Percentiles rank a stretch among this genome's conserved stretches.
Evolutionary conservation across 2,329 filamentous ascomycete genomes (phyloP).

Genomic region (Colletotrichum tropicicola): DNA sequence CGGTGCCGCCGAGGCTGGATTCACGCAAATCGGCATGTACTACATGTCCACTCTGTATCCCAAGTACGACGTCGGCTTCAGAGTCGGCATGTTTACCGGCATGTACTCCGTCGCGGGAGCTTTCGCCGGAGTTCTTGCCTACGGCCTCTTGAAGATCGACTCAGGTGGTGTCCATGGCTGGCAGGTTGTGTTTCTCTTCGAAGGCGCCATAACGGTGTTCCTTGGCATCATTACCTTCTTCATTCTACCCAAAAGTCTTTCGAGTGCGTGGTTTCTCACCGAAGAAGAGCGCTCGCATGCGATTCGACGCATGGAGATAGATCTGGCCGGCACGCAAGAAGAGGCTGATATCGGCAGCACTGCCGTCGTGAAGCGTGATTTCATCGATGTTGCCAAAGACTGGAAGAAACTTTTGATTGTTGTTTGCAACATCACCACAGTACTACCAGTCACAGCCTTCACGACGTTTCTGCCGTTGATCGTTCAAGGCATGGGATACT

Average conservation of each 20-base stretch:
- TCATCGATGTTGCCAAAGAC: background rate
- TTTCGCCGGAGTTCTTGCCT: slow-evolving; percentile 35
- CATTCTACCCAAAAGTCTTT: slow-evolving; percentile 32
- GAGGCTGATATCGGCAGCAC: background rate
- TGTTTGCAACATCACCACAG: slow-evolving; percentile 9
- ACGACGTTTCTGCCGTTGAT: slow-evolving; percentile 2
- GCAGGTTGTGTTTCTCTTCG: slow-evolving; percentile 32
- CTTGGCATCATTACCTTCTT: slow-evolving; percentile 33
- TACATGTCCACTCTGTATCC: slow-evolving; percentile 34
- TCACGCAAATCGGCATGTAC: slow-evolving; percentile 34
- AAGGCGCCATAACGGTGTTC: slow-evolving; percentile 33
- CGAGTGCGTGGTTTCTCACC: background rate
- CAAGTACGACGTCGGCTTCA: slow-evolving; percentile 30
- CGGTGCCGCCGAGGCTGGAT: slow-evolving; percentile 33
- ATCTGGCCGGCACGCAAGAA: background rate
- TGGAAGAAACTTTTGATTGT: slow-evolving; percentile 2
- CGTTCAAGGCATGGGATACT: slow-evolving; percentile 4
- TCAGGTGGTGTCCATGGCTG: slow-evolving; percentile 17
- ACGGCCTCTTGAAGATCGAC: slow-evolving; percentile 21
- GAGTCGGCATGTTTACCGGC: slow-evolving; percentile 31
- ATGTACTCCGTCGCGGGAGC: slow-evolving; percentile 35
- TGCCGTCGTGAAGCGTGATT: background rate
- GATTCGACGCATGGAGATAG: background rate
- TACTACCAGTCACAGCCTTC: slow-evolving; percentile 4
- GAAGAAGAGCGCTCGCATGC: background rate